Conservation (phyloP, 1,139 yeast species). For the Blastobotrys petasosporus region DNA sequence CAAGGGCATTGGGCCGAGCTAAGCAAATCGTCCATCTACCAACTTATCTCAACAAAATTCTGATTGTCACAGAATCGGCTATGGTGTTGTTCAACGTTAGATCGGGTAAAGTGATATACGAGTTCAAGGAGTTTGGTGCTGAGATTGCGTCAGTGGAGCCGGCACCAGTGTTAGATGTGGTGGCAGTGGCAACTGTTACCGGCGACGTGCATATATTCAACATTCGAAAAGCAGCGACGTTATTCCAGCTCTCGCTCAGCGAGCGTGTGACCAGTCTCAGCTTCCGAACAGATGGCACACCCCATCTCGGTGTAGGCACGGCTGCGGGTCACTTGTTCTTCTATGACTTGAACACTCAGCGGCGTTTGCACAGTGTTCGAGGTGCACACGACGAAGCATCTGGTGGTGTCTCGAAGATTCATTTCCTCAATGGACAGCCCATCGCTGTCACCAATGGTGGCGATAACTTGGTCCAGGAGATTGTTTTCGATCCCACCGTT, state of each 20-base stretch:
- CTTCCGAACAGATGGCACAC: slow-evolving; percentile 86
- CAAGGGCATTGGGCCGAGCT: slow-evolving; percentile 59
- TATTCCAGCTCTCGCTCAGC: slow-evolving; percentile 53
- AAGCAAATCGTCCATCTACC: slow-evolving; percentile 77
- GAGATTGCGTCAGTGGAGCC: slow-evolving; percentile 55
- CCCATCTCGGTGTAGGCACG: slow-evolving; percentile 78
- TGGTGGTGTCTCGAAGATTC: slow-evolving; percentile 76
- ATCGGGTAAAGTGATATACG: slow-evolving; percentile 66
- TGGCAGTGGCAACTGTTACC: slow-evolving; percentile 68
- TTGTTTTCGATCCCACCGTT: slow-evolving; percentile 86
- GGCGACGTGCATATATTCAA: slow-evolving; percentile 68
- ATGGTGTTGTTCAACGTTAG: slow-evolving; percentile 63
- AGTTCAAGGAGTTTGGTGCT: slow-evolving; percentile 42
- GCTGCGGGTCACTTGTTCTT: slow-evolving; percentile 78
- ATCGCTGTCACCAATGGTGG: slow-evolving; percentile 88
- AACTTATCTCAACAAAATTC: slow-evolving; percentile 84
- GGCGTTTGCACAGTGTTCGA: slow-evolving; percentile 70
- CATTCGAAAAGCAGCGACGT: slow-evolving; percentile 57
- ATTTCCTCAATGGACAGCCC: slow-evolving; percentile 88
- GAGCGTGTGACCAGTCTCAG: slow-evolving; percentile 64
- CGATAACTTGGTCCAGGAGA: slow-evolving; percentile 84
- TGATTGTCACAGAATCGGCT: slow-evolving; percentile 58
- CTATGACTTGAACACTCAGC: slow-evolving; percentile 67
- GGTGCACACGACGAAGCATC: slow-evolving; percentile 62
- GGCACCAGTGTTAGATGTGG: slow-evolving; percentile 81